These are phyloP conservation scores for Arachis hypogaea DNA, from an alignment of 306 rosid species.

Conservation along the genomic window DNA sequence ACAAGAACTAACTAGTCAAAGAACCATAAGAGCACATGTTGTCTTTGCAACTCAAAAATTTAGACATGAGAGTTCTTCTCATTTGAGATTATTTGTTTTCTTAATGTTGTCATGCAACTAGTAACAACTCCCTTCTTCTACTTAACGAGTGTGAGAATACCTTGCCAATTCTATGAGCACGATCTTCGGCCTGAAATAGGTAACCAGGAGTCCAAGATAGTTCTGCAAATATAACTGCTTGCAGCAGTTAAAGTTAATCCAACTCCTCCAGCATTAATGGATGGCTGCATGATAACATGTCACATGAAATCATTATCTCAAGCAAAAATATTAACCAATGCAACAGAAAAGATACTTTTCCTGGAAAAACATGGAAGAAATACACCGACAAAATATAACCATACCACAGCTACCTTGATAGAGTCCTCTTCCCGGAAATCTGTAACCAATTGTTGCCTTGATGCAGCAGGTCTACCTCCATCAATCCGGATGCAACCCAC, in stretches of 20 bases:
- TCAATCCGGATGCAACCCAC: constrained; percentile 94
- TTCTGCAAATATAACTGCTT: constrained; percentile 87
- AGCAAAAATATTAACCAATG: constrained; percentile 25
- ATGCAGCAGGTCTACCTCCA: constrained; percentile 71
- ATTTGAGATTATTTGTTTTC: constrained; percentile 27
- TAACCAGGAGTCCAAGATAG: constrained; percentile 99
- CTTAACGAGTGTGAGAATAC: constrained; percentile 45
- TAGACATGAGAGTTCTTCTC: constrained; percentile 13
- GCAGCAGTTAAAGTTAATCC: constrained; percentile 98
- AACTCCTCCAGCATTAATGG: constrained; percentile 95
- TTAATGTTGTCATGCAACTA: constrained; percentile 2
- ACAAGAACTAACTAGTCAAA: constrained; percentile 39
- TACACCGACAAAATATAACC: constrained; percentile 31
- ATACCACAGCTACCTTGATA: constrained; percentile 92
- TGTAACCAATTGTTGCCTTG: constrained; percentile 79
- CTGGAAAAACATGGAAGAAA: not conserved
- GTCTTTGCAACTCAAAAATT: constrained; percentile 2
- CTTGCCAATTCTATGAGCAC: constrained; percentile 98
- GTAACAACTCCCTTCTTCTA: not conserved
- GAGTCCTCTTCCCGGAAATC: constrained; percentile 90
- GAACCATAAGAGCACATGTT: constrained; percentile 23
- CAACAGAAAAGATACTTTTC: constrained; percentile 27
- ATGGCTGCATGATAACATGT: constrained; percentile 62
- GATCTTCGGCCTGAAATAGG: constrained; percentile 96
- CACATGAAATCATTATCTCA: constrained; percentile 34